A percentile compares a stretch with the other conserved stretches of the same genome.
These are phyloP conservation scores for Boletus eberwhitei DNA, from an alignment of 768 basidiomycete species.

Conservation along the genomic window DNA sequence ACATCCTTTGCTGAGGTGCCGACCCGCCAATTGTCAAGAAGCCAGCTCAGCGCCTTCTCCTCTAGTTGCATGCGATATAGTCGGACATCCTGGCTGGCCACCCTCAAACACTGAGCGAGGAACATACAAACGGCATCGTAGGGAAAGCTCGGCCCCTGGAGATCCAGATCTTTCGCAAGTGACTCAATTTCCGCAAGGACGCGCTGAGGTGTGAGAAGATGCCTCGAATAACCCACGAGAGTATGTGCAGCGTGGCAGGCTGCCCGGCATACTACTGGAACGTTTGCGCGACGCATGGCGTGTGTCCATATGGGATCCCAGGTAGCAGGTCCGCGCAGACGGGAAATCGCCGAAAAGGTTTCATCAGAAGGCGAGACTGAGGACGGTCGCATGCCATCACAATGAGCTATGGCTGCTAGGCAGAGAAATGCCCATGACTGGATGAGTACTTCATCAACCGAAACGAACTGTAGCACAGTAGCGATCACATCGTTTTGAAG, in stretches of 20 bases:
- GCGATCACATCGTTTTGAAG: constrained; percentile 56
- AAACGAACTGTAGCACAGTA: constrained; percentile 57
- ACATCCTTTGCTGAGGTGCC: constrained; percentile 38
- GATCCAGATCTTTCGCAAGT: constrained; percentile 76
- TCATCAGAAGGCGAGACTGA: constrained; percentile 1
- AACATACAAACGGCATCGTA: constrained; percentile 90
- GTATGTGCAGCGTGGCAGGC: constrained; percentile 69
- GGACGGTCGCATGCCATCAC: constrained; percentile 32
- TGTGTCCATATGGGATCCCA: constrained; percentile 87
- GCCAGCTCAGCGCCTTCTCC: constrained; percentile 82
- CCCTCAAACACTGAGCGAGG: constrained; percentile 60
- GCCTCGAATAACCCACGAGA: constrained; percentile 44
- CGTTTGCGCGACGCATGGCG: constrained; percentile 68
- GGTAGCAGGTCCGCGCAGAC: constrained; percentile 27
- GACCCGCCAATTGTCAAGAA: constrained; percentile 67
- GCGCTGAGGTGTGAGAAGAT: constrained; percentile 51
- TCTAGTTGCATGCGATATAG: constrained; percentile 84
- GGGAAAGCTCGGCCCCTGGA: constrained; percentile 86
- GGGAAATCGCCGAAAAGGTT: neutral
- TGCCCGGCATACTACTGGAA: constrained; percentile 69
- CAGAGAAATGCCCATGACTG: constrained; percentile 88
- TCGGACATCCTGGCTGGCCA: constrained; percentile 78
- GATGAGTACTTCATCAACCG: constrained; percentile 56
- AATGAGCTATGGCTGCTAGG: constrained; percentile 66
- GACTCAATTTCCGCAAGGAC: constrained; percentile 73